Base-by-base conservation (phyloP, 2,329 filamentous ascomycete species). In the Hypoxylon sp. region DNA sequence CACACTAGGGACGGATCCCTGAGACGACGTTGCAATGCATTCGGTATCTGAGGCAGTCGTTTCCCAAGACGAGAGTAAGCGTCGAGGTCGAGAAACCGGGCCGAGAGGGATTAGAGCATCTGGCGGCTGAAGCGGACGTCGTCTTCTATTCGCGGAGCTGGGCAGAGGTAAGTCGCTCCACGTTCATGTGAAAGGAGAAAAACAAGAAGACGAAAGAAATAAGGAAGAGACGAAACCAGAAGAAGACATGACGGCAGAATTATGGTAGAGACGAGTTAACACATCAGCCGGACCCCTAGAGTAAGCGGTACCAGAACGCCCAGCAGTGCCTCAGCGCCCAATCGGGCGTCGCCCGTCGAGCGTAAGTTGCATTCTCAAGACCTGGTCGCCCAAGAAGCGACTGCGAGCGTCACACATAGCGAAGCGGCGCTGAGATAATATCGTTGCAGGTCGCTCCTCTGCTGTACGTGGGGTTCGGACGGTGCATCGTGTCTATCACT, bases 91-190 rank as follows among this genome's bases (percentile, higher is more conserved):
- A 92, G 75, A 91, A 90, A 70, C 88, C 88, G 2, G 80, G 79
- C 10, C 81, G 89, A 9, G 71, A 74, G 23, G 87, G 86, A 2
- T 77, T 91, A 52, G 74, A 78, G 46, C 77, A 83, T 23, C 78
- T 91, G 43, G 87, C 87, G 21, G 77, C 77, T 31, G 78, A 82
- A 64, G 88, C 87, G 20, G 86, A 91, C 68, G 81, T 90, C 15
- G 83, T 91, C n/a, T 90, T 91, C 71, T 91, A 88, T 74, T 90
- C 88, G 10, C 83, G 81, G 66, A 80, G 79, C 47, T 92, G 89
- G 88, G 88, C 88, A 57, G 81, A 87, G 77, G 87, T 88, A 74
- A 73, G 76, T 74, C 51, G 51, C 23, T 40, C 26, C 20, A 35
- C 31, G n/a, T 15, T 35, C 31, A 51, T 56, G 55, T 48, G 54